phyloP scores from a whole-genome alignment of 2,329 filamentous ascomycete genomes.

The Xylariomycetidae sp. region DNA sequence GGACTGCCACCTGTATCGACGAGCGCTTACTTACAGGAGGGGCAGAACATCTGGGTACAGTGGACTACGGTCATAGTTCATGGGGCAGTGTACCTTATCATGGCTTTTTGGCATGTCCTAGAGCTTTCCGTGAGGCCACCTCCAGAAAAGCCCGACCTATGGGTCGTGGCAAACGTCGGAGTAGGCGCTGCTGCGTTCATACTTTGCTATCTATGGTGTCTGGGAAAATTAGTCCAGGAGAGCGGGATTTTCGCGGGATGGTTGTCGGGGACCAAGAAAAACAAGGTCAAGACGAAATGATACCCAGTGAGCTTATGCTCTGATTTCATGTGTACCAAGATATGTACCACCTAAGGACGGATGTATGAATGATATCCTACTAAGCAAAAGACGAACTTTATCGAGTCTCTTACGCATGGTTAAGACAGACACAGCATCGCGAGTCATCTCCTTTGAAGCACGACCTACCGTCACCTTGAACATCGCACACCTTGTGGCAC shows the following conservation, averaged over 20 bases:
- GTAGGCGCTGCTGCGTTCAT: conserved; percentile 81
- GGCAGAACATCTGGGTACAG: conserved; percentile 40
- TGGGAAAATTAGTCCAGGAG: conserved; percentile 61
- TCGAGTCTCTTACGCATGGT: too few species aligned
- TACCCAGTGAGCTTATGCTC: too few species aligned
- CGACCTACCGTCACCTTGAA: too few species aligned
- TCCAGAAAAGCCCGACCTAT: conserved; percentile 78
- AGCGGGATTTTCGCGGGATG: conserved; percentile 45
- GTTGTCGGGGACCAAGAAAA: conserved; percentile 11
- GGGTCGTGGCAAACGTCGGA: conserved; percentile 87
- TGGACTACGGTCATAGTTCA: conserved; percentile 68
- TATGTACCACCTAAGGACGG: too few species aligned
- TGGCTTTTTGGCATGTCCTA: conserved; percentile 75
- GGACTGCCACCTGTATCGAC: conserved; percentile 77
- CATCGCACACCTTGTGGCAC: too few species aligned
- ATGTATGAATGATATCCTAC: too few species aligned
- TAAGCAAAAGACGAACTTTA: too few species aligned
- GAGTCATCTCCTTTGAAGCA: too few species aligned
- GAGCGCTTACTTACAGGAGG: conserved; percentile 59
- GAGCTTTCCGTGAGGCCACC: conserved; percentile 69
- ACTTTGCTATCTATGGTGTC: conserved; percentile 87
- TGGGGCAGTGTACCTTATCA: conserved; percentile 67
- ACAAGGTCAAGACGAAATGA: conserved; percentile 23
- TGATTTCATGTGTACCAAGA: too few species aligned
- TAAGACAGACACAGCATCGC: too few species aligned